Evolutionary conservation across 257 asterid species (phyloP).

Genomic region (Capsicum chinense): DNA sequence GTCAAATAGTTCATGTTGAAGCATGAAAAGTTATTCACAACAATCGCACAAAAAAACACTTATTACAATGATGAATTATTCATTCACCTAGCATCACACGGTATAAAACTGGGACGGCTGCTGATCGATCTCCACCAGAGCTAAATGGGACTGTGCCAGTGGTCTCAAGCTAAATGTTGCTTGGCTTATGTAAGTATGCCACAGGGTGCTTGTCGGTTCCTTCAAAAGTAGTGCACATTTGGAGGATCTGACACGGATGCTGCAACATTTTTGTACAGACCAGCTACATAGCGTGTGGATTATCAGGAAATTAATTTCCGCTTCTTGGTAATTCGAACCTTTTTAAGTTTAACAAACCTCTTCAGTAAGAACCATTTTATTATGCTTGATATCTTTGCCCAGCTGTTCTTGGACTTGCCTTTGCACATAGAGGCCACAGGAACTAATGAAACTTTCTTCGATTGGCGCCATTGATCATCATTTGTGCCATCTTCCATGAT

Average conservation of each 20-base stretch:
- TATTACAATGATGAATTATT: neutral
- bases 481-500: neutral
- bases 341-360: neutral
- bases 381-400: neutral
- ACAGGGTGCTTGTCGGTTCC: too few relatives aligned
- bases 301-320: neutral
- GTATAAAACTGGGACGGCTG: neutral
- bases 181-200: too few relatives aligned
- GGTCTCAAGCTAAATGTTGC: neutral
- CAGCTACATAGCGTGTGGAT: too few relatives aligned
- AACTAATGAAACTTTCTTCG: neutral
- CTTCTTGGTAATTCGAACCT: neutral
- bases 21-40: neutral
- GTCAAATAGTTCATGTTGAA: neutral
- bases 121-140: neutral
- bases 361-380: neutral
- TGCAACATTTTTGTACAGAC: too few relatives aligned
- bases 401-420: neutral
- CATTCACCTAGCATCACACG: neutral
- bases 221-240: too few relatives aligned
- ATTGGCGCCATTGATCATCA: neutral
- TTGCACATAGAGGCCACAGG: neutral
- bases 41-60: neutral
- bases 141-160: neutral
- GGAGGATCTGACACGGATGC: too few relatives aligned